Percentiles rank a stretch among this genome's conserved stretches.
phyloP scores from a whole-genome alignment of 768 basidiomycete genomes.

The Leucocoprinus leucothites region DNA sequence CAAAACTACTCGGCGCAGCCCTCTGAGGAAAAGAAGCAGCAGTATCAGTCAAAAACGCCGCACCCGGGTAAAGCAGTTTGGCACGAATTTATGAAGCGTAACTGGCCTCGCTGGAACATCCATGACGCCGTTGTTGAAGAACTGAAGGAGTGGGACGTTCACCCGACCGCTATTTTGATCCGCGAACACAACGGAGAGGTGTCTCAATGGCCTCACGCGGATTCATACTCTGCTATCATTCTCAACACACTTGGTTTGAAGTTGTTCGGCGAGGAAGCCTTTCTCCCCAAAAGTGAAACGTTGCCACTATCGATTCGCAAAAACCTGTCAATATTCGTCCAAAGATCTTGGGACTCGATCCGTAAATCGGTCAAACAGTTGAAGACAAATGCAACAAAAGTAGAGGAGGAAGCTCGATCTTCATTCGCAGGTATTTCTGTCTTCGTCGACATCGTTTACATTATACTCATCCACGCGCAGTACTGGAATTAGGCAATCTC shows the following conservation, averaged over 20 bases:
- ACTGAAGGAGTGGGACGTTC: constrained; percentile 12
- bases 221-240: no score
- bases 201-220: neutral
- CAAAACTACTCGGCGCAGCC: constrained; percentile 4
- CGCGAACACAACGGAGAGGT: neutral
- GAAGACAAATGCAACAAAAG: neutral
- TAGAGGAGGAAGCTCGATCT: neutral
- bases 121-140: constrained; percentile 13
- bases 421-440: no score
- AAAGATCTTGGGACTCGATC: no score
- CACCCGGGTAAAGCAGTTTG: constrained; percentile 17
- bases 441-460: no score
- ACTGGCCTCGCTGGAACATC: constrained; percentile 16
- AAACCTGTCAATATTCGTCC: no score
- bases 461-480: no score
- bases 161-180: constrained; percentile 12
- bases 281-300: no score
- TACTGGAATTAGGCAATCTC: no score
- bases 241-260: no score
- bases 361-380: no score
- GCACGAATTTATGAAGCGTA: constrained; percentile 11
- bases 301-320: no score
- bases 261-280: no score
- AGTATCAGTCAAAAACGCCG: neutral
- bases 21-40: neutral